phyloP scores from a whole-genome alignment of 1,284 basidiomycete genomes.

The Trametes hirsuta region DNA sequence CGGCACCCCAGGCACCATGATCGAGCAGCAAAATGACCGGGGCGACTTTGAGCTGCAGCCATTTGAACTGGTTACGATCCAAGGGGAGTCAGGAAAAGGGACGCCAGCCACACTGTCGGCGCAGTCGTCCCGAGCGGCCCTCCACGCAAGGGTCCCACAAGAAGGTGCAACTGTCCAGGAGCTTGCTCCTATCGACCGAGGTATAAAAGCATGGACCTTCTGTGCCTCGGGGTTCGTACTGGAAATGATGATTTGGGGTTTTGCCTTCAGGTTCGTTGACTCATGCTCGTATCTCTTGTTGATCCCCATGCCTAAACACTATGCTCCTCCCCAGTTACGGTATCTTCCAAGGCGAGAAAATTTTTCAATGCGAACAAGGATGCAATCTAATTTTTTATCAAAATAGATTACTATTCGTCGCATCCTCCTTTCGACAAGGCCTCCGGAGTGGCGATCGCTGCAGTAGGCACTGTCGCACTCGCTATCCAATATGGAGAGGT shows the following conservation, averaged over 20 bases:
- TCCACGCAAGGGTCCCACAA: slow-evolving; percentile 13
- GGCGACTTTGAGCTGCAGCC: background rate
- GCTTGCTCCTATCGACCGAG: slow-evolving; percentile 28
- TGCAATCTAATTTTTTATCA: background rate
- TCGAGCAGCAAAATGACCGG: background rate
- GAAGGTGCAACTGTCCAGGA: slow-evolving; percentile 26
- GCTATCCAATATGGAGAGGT: slow-evolving; percentile 28
- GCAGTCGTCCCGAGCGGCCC: slow-evolving; percentile 15
- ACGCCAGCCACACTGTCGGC: slow-evolving; percentile 10
- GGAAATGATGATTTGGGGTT: slow-evolving; percentile 33
- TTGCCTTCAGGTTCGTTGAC: slow-evolving; percentile 25
- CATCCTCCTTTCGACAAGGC: slow-evolving; percentile 24
- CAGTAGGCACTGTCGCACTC: slow-evolving; percentile 23
- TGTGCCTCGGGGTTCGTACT: slow-evolving; percentile 25
- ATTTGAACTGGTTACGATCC: background rate
- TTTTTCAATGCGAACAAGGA: no score
- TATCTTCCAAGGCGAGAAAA: slow-evolving; percentile 27
- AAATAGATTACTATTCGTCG: slow-evolving; percentile 26
- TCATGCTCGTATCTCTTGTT: background rate
- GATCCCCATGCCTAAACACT: background rate
- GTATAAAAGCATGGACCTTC: slow-evolving; percentile 30
- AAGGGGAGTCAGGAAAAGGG: background rate
- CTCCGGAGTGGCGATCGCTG: slow-evolving; percentile 21
- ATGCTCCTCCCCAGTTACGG: slow-evolving; percentile 20
- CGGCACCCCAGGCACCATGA: background rate